phyloP scores from a whole-genome alignment of 495 filamentous ascomycete genomes.

The Trichoderma gamsii region DNA sequence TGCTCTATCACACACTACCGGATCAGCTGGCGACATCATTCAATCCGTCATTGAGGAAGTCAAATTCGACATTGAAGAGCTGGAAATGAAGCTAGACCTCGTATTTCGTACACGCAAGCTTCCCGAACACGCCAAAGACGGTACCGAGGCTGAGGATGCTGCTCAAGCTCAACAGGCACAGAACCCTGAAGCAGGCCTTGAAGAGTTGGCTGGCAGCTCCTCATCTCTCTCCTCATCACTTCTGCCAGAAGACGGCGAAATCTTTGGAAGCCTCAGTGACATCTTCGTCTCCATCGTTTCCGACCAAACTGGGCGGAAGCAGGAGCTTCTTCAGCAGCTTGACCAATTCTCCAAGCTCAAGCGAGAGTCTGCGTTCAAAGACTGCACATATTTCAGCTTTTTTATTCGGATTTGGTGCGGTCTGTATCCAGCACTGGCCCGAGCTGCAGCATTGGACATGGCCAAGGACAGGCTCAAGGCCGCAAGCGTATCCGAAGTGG shows the following conservation, averaged over 20 bases:
- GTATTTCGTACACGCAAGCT: conserved; percentile 46
- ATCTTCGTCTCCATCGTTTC: conserved; percentile 56
- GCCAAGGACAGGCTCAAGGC: conserved; percentile 49
- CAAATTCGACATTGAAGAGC: conserved; percentile 57
- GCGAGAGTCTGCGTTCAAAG: conserved; percentile 47
- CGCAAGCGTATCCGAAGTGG: conserved; percentile 43
- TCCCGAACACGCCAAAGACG: conserved; percentile 33
- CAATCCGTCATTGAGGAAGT: conserved; percentile 53
- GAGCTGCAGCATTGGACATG: conserved; percentile 59
- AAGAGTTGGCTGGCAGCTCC: conserved; percentile 20
- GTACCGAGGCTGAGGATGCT: conserved; percentile 43
- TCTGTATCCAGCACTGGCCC: conserved; percentile 57
- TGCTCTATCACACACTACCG: conserved; percentile 48
- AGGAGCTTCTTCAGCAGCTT: conserved; percentile 44
- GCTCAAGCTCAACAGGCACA: conserved; percentile 16
- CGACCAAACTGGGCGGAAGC: conserved; percentile 32
- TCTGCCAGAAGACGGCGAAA: conserved; percentile 30
- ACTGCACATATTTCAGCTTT: conserved; percentile 68
- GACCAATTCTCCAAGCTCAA: conserved; percentile 52
- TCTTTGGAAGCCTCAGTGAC: conserved; percentile 53
- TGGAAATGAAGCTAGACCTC: conserved; percentile 66
- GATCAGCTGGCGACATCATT: conserved; percentile 52
- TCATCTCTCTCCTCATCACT: conserved; percentile 40
- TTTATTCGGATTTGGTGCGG: conserved; percentile 69
- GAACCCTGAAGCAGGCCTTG: conserved; percentile 25